These are phyloP conservation scores for Flagelloscypha sp. DNA, from an alignment of 768 basidiomycete genomes.

Conservation along the genomic window DNA sequence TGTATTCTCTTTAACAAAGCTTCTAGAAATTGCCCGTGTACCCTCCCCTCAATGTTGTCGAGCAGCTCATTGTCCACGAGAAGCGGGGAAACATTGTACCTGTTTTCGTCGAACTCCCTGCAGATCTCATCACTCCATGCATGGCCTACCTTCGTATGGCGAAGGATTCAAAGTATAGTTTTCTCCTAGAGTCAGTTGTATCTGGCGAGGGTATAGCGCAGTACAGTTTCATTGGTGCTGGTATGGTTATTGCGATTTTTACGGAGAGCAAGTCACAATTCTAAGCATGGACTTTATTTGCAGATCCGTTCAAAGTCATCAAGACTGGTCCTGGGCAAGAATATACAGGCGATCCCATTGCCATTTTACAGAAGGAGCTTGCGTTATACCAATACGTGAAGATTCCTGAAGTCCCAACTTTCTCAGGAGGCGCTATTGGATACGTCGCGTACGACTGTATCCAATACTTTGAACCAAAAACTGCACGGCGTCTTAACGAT, in stretches of 20 bases:
- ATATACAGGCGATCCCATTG: conserved; percentile 79
- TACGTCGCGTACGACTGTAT: conserved; percentile 97
- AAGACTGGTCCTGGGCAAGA: conserved; percentile 84
- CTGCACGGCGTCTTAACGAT: conserved; percentile 67
- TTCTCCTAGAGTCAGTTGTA: conserved; percentile 88
- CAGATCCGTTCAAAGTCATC: conserved; percentile 91
- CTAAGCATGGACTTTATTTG: not conserved
- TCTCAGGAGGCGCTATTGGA: conserved; percentile 96
- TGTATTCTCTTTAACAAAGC: not conserved
- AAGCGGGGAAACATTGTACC: conserved; percentile 90
- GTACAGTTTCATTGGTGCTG: conserved; percentile 94
- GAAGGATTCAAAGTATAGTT: conserved; percentile 89
- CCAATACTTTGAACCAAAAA: conserved; percentile 94
- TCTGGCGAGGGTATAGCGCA: conserved; percentile 86
- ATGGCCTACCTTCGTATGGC: conserved; percentile 92
- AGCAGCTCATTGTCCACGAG: conserved; percentile 69
- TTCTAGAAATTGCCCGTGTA: conserved; percentile 55
- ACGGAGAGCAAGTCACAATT: too few species aligned
- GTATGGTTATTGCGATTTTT: conserved; percentile 39
- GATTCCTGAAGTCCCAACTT: conserved; percentile 86
- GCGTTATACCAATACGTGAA: conserved; percentile 82
- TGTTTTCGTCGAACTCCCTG: conserved; percentile 86
- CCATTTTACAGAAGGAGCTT: conserved; percentile 77
- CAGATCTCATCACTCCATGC: conserved; percentile 94
- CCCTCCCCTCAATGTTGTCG: conserved; percentile 68